phyloP scores from a whole-genome alignment of 805 yeast genomes.

The Lachancea meyersii region DNA sequence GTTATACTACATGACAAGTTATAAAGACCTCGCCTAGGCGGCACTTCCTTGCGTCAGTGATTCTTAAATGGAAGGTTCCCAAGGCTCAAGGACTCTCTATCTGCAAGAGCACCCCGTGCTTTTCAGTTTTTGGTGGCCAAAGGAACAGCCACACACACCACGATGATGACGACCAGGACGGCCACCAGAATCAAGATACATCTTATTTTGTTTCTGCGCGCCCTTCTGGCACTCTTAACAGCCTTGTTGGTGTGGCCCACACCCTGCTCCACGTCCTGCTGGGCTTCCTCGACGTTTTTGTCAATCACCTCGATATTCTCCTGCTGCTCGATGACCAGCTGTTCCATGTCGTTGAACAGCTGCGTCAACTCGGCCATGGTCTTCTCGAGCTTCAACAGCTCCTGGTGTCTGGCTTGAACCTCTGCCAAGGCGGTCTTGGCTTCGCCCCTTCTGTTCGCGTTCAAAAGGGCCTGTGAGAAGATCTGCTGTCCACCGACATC shows the following conservation, averaged over 20 bases:
- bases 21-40: slow-evolving; percentile 1
- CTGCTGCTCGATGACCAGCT: slow-evolving; percentile 92
- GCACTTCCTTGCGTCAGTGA: too few species aligned
- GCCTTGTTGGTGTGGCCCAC: slow-evolving; percentile 92
- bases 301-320: slow-evolving; percentile 77
- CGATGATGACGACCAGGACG: slow-evolving; percentile 57
- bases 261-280: slow-evolving; percentile 87
- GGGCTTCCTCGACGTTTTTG: slow-evolving; percentile 75
- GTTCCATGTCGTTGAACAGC: slow-evolving; percentile 93
- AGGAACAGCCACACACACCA: slow-evolving; percentile 53
- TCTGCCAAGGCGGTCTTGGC: slow-evolving; percentile 93
- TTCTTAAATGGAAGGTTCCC: too few species aligned
- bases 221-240: slow-evolving; percentile 77
- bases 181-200: slow-evolving; percentile 60
- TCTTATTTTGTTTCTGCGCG: slow-evolving; percentile 88
- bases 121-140: slow-evolving; percentile 28
- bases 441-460: slow-evolving; percentile 86
- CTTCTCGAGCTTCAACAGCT: slow-evolving; percentile 87
- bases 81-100: neutral
- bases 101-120: neutral
- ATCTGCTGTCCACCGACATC: slow-evolving; percentile 84
- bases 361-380: slow-evolving; percentile 94
- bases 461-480: slow-evolving; percentile 85
- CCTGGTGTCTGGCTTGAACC: slow-evolving; percentile 93
- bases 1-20: slow-evolving; percentile 6